phyloP scores from a whole-genome alignment of 805 yeast species.

The Sporopachydermia quercuum region DNA sequence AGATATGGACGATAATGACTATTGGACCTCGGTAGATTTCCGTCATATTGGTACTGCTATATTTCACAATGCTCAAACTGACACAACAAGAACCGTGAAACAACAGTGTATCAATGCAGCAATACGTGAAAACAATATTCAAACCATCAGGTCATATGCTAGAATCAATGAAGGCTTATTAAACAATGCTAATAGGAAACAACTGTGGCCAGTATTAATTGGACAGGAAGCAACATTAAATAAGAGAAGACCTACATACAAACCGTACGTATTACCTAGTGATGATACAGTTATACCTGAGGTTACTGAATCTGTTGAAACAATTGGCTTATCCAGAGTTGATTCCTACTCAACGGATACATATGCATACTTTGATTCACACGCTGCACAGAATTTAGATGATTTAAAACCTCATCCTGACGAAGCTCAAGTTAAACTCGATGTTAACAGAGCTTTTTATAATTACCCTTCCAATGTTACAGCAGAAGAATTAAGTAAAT shows the following conservation, averaged over 20 bases:
- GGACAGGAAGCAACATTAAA: constrained; percentile 14
- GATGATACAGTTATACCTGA: constrained; percentile 7
- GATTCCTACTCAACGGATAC: constrained; percentile 12
- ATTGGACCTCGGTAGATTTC: constrained; percentile 1
- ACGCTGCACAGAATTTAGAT: constrained; percentile 12
- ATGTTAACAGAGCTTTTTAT: constrained; percentile 59
- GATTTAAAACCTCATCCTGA: constrained; percentile 39
- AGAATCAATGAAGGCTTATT: constrained; percentile 31
- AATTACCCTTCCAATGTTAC: constrained; percentile 18
- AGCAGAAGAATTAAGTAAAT: constrained; percentile 16
- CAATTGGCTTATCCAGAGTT: constrained; percentile 12
- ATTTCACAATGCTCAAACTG: not conserved
- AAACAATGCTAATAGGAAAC: constrained; percentile 23
- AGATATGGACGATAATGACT: not conserved
- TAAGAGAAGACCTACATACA: too few relatives aligned
- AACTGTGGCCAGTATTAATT: constrained; percentile 38
- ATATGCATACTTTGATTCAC: constrained; percentile 5
- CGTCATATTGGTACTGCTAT: not conserved
- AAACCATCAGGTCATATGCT: not conserved
- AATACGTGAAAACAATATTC: not conserved
- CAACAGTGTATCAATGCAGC: not conserved
- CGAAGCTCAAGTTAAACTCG: constrained; percentile 67
- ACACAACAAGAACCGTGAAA: not conserved
- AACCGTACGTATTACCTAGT: too few relatives aligned
- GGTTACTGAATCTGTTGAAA: constrained; percentile 9